Evolutionary conservation across 2,329 filamentous ascomycete species (phyloP).

Genomic region (Ophiostoma sp.): DNA sequence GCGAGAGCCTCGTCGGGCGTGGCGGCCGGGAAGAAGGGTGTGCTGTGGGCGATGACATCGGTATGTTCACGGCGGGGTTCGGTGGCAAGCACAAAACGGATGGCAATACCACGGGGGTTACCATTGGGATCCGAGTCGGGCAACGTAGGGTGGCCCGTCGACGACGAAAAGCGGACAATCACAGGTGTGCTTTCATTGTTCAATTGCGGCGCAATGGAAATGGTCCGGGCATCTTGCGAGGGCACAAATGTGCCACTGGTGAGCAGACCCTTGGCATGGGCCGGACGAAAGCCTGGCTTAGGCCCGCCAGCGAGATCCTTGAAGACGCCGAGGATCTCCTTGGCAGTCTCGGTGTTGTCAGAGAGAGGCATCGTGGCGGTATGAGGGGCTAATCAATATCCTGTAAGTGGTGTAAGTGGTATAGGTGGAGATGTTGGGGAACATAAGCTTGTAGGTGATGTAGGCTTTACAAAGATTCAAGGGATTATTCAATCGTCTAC

Average conservation of each 20-base stretch:
- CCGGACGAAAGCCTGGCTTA: conserved; percentile 44
- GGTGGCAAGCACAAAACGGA: conserved; percentile 48
- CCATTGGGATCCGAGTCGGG: conserved; percentile 50
- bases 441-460: background rate
- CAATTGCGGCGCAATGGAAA: conserved; percentile 53
- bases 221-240: conserved; percentile 42
- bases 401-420: background rate
- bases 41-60: conserved; percentile 57
- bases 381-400: background rate
- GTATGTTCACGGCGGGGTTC: conserved; percentile 50
- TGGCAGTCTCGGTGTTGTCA: conserved; percentile 43
- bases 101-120: conserved; percentile 50
- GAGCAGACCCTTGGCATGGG: conserved; percentile 56
- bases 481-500: background rate
- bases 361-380: conserved; percentile 46
- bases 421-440: background rate
- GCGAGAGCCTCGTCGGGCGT: conserved; percentile 55
- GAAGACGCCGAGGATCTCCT: conserved; percentile 40
- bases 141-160: conserved; percentile 51
- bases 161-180: conserved; percentile 52
- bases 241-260: conserved; percentile 55
- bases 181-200: conserved; percentile 46
- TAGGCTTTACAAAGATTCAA: background rate
- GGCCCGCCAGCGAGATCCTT: conserved; percentile 41
- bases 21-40: conserved; percentile 52